Evolutionary conservation across 805 yeast species (phyloP), one percentile per base, ranked within the genome.

Genomic region (Kazachstania kunashirensis): DNA sequence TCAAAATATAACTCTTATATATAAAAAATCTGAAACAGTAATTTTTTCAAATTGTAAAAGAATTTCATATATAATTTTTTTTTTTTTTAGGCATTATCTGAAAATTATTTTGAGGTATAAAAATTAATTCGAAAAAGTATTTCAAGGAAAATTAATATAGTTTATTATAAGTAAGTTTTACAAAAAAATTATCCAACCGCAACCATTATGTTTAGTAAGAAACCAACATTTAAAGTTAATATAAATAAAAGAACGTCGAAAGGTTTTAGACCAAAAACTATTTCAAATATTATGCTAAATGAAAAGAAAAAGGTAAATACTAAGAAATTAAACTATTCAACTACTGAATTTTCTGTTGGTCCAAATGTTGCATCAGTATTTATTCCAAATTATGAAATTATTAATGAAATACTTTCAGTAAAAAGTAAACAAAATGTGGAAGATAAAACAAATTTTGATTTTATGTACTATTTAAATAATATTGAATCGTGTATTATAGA

Each of bases 141-240:
- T n/a, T n/a, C n/a, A n/a, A n/a, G n/a, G n/a, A n/a, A n/a, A n/a
- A n/a, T n/a, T n/a, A n/a, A n/a, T n/a, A n/a, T n/a, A n/a, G n/a
- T n/a, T n/a, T n/a, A n/a, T n/a, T n/a, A n/a, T n/a, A n/a, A n/a
- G n/a, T n/a, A n/a, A n/a, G n/a, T n/a, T n/a, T n/a, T n/a, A n/a
- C n/a, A n/a, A n/a, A n/a, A n/a, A n/a, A n/a, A n/a, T n/a, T n/a
- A n/a, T n/a, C n/a, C n/a, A n/a, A n/a, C n/a, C n/a, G n/a, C n/a
- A n/a, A n/a, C n/a, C n/a, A n/a, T n/a, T n/a, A 29, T 29, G 31
- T 17, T 19, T 6, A 31, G 18, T 11, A 21, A n/a, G 3, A n/a
- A 18, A 27, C 44, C 49, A 19, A 16, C 38, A 10, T 46, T 46
- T 23, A 46, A 40, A 32, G 46, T 46, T 3, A 38, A 44, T 12